phyloP scores from a whole-genome alignment of 257 asterid species.

The Nyctanthes arbortristis region DNA sequence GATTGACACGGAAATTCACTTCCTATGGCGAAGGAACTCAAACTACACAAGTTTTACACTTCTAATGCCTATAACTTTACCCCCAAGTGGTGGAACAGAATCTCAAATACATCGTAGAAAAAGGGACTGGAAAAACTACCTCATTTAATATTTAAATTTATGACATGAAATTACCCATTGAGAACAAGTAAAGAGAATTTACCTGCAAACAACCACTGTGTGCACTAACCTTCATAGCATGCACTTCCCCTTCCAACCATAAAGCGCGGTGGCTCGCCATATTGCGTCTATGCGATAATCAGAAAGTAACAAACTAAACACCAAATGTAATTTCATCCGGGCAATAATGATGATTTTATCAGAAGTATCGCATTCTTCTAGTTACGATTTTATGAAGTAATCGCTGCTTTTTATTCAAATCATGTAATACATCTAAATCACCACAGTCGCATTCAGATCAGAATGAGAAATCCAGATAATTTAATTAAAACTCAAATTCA shows the following conservation, averaged over 20 bases:
- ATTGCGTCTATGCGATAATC: too few species aligned
- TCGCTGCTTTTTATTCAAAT: not conserved
- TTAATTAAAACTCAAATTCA: not conserved
- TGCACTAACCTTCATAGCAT: not conserved
- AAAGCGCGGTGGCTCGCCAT: not conserved
- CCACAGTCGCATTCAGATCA: not conserved
- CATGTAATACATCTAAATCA: not conserved
- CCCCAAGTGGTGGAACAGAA: too few species aligned
- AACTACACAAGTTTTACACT: not conserved
- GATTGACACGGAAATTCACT: not conserved
- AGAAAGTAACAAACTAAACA: not conserved
- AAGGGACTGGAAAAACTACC: not conserved
- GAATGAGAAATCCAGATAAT: not conserved
- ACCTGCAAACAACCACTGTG: not conserved
- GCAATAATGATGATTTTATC: not conserved
- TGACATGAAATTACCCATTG: not conserved
- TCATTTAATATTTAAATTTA: not conserved
- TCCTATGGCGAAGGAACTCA: not conserved
- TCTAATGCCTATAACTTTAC: not conserved
- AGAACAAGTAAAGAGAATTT: not conserved
- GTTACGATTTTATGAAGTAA: not conserved
- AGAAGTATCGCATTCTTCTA: not conserved
- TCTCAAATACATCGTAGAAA: not conserved
- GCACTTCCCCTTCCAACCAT: slow-evolving; percentile 3
- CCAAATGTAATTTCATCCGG: not conserved